Evolutionary conservation across 768 basidiomycete genomes (phyloP).

Genomic region (Auriscalpium microsporum): DNA sequence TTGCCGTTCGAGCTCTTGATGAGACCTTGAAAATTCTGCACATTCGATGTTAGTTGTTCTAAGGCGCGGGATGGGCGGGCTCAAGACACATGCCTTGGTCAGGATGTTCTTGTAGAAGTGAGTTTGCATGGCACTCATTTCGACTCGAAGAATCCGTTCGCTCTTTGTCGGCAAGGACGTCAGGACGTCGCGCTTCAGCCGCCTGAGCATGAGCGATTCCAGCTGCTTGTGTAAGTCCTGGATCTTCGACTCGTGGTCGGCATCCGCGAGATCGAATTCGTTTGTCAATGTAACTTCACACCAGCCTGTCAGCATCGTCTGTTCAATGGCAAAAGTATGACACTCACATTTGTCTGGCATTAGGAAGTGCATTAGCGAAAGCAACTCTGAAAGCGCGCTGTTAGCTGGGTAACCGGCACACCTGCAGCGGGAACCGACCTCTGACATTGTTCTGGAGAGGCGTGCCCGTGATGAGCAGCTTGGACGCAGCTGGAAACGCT

Average conservation of each 20-base stretch:
- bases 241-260: constrained; percentile 89
- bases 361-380: constrained; percentile 98
- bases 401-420: neutral
- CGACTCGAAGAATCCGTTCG: constrained; percentile 93
- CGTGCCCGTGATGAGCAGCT: constrained; percentile 95
- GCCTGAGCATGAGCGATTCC: constrained; percentile 87
- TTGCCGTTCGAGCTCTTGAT: constrained; percentile 85
- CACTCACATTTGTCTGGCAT: constrained; percentile 94
- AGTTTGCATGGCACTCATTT: constrained; percentile 94
- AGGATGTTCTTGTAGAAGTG: constrained; percentile 99
- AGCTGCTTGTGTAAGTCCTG: constrained; percentile 92
- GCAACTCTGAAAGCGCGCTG: constrained; percentile 51
- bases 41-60: neutral
- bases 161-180: constrained; percentile 96
- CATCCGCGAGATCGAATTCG: constrained; percentile 92
- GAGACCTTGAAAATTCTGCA: constrained; percentile 85
- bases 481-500: constrained; percentile 83
- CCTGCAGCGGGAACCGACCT: constrained; percentile 39
- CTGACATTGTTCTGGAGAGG: constrained; percentile 99
- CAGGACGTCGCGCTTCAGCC: constrained; percentile 92
- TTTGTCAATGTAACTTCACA: constrained; percentile 77
- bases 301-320: constrained; percentile 3
- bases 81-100: constrained; percentile 55
- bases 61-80: neutral
- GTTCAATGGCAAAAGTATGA: neutral